These are phyloP conservation scores for Colletotrichum trifolii DNA, from an alignment of 2,329 filamentous ascomycete species.

Conservation along the genomic window DNA sequence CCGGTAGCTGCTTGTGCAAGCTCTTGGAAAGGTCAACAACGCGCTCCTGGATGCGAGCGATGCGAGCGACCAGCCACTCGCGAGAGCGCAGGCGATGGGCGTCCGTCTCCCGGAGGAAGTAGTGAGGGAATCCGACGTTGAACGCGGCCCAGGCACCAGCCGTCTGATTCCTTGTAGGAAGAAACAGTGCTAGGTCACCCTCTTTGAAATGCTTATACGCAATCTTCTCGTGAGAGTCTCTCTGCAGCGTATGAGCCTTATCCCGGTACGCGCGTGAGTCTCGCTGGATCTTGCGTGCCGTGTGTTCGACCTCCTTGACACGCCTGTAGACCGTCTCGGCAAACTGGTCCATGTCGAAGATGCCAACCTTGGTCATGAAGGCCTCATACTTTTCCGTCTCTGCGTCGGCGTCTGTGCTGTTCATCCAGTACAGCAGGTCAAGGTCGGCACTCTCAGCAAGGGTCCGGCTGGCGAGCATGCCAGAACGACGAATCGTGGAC, in stretches of 20 bases:
- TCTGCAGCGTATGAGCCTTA: slow-evolving; percentile 81
- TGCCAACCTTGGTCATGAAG: slow-evolving; percentile 78
- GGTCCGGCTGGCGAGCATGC: slow-evolving; percentile 62
- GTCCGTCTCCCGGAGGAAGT: slow-evolving; percentile 94
- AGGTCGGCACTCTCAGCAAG: slow-evolving; percentile 74
- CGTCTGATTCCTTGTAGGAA: slow-evolving; percentile 93
- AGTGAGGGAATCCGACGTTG: slow-evolving; percentile 97
- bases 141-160: slow-evolving; percentile 98
- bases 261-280: slow-evolving; percentile 90
- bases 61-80: slow-evolving; percentile 97
- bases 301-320: slow-evolving; percentile 91
- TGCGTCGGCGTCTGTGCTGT: slow-evolving; percentile 70
- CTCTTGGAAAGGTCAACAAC: slow-evolving; percentile 92
- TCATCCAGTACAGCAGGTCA: slow-evolving; percentile 84
- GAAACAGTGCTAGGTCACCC: slow-evolving; percentile 91
- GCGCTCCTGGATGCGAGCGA: slow-evolving; percentile 89
- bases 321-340: slow-evolving; percentile 88
- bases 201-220: slow-evolving; percentile 96
- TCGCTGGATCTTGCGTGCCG: slow-evolving; percentile 92
- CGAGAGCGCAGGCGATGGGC: slow-evolving; percentile 83
- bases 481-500: slow-evolving; percentile 63
- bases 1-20: slow-evolving; percentile 58
- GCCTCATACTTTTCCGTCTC: slow-evolving; percentile 80
- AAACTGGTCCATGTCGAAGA: slow-evolving; percentile 87
- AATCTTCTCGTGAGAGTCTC: slow-evolving; percentile 94